phyloP scores from a whole-genome alignment of 495 filamentous ascomycete genomes.

The Pseudevernia furfuracea region DNA sequence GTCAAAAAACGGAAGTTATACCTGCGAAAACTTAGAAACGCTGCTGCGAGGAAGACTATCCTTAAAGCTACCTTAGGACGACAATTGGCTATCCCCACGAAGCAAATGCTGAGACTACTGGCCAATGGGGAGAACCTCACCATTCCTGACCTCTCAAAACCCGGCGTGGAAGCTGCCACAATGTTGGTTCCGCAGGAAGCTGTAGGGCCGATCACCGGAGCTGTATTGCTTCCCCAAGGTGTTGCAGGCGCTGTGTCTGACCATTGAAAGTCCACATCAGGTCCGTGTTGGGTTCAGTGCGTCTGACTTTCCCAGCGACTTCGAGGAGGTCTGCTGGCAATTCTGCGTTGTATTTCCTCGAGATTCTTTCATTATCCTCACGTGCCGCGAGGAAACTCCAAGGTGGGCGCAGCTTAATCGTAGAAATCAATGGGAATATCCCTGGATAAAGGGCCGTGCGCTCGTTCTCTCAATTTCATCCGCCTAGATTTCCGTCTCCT shows the following conservation, averaged over 20 bases:
- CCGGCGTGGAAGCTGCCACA: conserved; percentile 4
- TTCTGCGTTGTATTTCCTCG: background rate
- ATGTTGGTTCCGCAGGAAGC: conserved; percentile 5
- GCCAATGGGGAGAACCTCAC: conserved; percentile 23
- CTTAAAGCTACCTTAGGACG: conserved; percentile 24
- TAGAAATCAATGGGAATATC: background rate
- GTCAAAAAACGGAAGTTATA: conserved; percentile 16
- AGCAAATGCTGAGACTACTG: conserved; percentile 21
- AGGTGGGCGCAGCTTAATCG: background rate
- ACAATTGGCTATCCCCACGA: conserved; percentile 24
- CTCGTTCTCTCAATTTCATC: background rate
- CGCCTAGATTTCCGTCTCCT: background rate
- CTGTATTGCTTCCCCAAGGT: conserved; percentile 6
- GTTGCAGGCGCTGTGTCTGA: background rate
- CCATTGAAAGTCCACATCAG: background rate
- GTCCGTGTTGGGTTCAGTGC: background rate
- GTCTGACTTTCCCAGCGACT: background rate
- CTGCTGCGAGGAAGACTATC: conserved; percentile 18
- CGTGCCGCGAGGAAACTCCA: background rate
- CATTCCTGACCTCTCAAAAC: conserved; percentile 7
- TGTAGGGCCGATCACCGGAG: background rate
- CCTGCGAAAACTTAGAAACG: conserved; percentile 23
- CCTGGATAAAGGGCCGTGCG: background rate
- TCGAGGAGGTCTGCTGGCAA: background rate
- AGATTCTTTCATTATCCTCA: background rate